Evolutionary conservation across 805 yeast genomes (phyloP).

Genomic region (Saccharomycopsis malanga): DNA sequence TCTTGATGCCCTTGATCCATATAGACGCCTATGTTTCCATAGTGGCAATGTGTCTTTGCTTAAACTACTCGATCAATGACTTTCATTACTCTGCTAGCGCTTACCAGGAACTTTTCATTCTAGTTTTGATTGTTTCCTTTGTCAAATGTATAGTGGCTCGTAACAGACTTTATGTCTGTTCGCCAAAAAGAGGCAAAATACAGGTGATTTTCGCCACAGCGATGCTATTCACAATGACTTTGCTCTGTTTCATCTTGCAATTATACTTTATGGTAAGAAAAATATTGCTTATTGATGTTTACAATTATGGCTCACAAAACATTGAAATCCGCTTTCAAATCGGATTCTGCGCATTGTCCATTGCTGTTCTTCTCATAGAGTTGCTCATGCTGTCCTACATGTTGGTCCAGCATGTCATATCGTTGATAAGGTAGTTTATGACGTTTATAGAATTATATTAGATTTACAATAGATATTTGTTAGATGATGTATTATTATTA

Average conservation of each 20-base stretch:
- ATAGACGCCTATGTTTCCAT: background rate
- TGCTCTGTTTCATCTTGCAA: background rate
- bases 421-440: too few species aligned
- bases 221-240: background rate
- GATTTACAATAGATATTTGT: too few species aligned
- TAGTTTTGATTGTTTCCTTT: background rate
- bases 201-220: background rate
- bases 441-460: too few species aligned
- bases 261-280: background rate
- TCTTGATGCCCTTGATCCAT: background rate
- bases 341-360: background rate
- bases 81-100: background rate
- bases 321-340: constrained; percentile 8
- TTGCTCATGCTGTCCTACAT: too few species aligned
- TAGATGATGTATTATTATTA: too few species aligned
- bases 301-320: background rate
- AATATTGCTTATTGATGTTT: background rate
- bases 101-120: background rate
- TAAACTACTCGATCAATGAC: background rate
- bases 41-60: background rate
- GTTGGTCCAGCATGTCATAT: too few species aligned
- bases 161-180: background rate
- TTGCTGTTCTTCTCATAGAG: too few species aligned
- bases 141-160: background rate
- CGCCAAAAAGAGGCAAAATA: background rate